Evolutionary conservation across 768 basidiomycete species (phyloP), one percentile per base, ranked within the genome.

Genomic region (Lenzites betulinus): DNA sequence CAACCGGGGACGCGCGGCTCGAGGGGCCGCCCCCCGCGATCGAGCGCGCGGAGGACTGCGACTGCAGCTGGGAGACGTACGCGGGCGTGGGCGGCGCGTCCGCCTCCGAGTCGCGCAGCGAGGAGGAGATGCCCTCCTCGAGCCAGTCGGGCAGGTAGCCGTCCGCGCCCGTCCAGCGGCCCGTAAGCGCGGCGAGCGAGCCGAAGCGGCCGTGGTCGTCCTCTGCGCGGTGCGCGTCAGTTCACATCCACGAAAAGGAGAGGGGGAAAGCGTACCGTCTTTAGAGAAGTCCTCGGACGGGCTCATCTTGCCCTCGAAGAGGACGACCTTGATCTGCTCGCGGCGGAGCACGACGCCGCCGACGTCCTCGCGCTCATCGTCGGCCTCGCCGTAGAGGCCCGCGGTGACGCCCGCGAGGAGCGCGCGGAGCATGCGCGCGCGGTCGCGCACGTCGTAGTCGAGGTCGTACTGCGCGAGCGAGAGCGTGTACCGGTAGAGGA

Each of bases 381-480:
- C 64, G 15, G 69, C 71, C 13, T 62, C 67, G 30, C 58, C 55
- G 20, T 59, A 62, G 3, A 77, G 53, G 18, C 39, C 43, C 1
- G 70, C 71, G 15, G 65, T 67, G 2, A 84, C 75, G 35, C 91
- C 87, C 2, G 76, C 71, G 16, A 96, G 78, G 15, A 98, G 80
- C 6, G 88, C 82, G 18, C 79, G 75, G 26, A 97, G 72, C 82
- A 94, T 88, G 51, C 96, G 83, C 5, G 86, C 88, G 25, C 95
- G 87, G 71, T 98, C 97, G 33, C 97, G 83, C 35, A 98, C 89
- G 67, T 97, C 93, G 73, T 92, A 96, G 68, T 90, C 86, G 20
- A 76, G 67, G 74, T 99, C 97, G 73, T 95, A 98, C 57, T 90
- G 82, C 2, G 94, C 95, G 20, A 97, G 82, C 2, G 84, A 82